Evolutionary conservation across 176 grass and related monocot species (phyloP).

Genomic region (Oryza rufipogon): DNA sequence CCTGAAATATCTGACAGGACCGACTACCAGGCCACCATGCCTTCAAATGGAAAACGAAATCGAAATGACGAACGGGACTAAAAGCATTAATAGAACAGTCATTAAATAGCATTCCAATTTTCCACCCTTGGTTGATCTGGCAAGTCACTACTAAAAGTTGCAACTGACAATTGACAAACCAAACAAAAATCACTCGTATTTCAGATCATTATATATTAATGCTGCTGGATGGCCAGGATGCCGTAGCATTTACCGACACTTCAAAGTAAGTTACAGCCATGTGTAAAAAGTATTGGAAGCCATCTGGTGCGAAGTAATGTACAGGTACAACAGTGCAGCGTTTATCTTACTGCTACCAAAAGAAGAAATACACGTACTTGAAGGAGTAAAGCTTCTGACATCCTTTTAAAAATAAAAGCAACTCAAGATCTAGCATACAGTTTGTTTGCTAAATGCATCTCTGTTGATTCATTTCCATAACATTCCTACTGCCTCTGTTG

Average conservation of each 20-base stretch:
- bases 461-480: slow-evolving; percentile 20
- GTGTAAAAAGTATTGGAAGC: neutral
- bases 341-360: slow-evolving; percentile 29
- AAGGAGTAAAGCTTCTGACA: slow-evolving; percentile 12
- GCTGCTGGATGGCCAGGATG: neutral
- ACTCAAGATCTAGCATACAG: slow-evolving; percentile 30
- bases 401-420: slow-evolving; percentile 35
- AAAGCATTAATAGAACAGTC: too few relatives aligned
- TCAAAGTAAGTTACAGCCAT: neutral
- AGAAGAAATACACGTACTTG: slow-evolving; percentile 22
- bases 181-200: neutral
- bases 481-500: slow-evolving; percentile 36
- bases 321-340: neutral
- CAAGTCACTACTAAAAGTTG: neutral
- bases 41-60: neutral
- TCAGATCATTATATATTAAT: neutral
- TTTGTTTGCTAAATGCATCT: slow-evolving; percentile 21
- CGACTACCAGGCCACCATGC: neutral
- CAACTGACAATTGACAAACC: neutral
- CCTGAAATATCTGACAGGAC: too few relatives aligned
- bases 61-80: neutral
- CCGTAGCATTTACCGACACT: neutral
- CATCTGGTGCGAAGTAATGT: neutral
- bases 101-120: neutral
- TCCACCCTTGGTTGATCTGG: too few relatives aligned